Percentiles rank a stretch among this genome's conserved stretches.
Conservation (phyloP, 148 eudicot species). For the Amaranthus cruentus region DNA sequence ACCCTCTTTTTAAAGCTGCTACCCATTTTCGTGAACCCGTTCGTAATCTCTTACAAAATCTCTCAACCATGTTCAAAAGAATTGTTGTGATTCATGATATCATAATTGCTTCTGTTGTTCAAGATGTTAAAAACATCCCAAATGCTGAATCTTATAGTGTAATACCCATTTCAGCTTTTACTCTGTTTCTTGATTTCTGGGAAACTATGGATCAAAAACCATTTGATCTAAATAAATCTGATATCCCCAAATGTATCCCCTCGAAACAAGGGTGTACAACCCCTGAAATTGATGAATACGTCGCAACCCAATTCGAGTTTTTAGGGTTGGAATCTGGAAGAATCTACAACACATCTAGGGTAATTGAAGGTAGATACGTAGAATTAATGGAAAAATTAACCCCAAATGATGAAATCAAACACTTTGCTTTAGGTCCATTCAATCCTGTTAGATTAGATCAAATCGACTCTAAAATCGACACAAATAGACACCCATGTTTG, state of each 20-base stretch:
- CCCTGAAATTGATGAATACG: constrained; percentile 16
- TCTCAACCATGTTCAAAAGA: constrained; percentile 15
- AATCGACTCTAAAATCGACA: background rate
- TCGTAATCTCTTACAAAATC: constrained; percentile 15
- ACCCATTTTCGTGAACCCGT: constrained; percentile 21
- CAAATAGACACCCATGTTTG: constrained; percentile 15
- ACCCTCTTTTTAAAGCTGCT: constrained; percentile 20
- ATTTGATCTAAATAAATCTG: constrained; percentile 11
- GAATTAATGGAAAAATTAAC: constrained; percentile 18
- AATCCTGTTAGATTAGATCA: constrained; percentile 15
- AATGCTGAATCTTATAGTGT: constrained; percentile 20
- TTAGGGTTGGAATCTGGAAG: constrained; percentile 22
- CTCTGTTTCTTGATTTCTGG: constrained; percentile 19
- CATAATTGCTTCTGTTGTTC: constrained; percentile 16
- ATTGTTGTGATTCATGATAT: constrained; percentile 23
- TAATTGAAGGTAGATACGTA: constrained; percentile 33
- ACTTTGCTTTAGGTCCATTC: constrained; percentile 25
- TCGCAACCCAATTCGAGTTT: background rate
- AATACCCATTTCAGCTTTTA: constrained; percentile 16
- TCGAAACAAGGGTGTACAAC: constrained; percentile 24
- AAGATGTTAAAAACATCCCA: constrained; percentile 22
- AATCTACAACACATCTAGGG: constrained; percentile 25
- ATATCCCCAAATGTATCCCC: constrained; percentile 18
- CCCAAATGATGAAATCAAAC: constrained; percentile 8
- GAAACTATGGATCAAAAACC: constrained; percentile 22